A percentile compares a stretch with the other conserved stretches of the same genome.
Evolutionary conservation across 805 yeast genomes (phyloP).

Genomic region (Yarrowia bubula): DNA sequence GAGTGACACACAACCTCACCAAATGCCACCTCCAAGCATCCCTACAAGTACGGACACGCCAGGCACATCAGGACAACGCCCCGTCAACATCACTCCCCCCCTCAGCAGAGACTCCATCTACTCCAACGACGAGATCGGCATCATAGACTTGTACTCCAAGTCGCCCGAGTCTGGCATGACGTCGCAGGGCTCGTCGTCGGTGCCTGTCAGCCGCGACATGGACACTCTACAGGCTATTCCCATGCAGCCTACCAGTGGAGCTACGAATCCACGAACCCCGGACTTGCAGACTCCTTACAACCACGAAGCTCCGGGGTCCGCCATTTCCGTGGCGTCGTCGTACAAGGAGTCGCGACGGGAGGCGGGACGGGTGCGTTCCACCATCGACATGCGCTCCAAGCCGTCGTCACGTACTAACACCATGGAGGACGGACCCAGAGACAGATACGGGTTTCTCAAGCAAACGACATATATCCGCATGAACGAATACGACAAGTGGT

Average conservation of each 20-base stretch:
- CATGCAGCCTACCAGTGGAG: neutral
- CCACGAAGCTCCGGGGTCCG: conserved; percentile 20
- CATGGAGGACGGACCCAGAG: conserved; percentile 42
- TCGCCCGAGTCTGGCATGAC: conserved; percentile 23
- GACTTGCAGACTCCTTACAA: conserved; percentile 12
- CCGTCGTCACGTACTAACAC: conserved; percentile 18
- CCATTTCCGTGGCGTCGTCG: conserved; percentile 14
- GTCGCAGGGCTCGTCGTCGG: conserved; percentile 9
- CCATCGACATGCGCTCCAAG: conserved; percentile 21
- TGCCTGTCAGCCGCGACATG: neutral
- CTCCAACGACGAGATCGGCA: conserved; percentile 21
- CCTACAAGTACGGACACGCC: conserved; percentile 1
- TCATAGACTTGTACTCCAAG: conserved; percentile 15
- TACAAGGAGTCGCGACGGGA: conserved; percentile 21
- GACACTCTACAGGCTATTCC: conserved; percentile 11
- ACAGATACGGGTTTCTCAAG: conserved; percentile 86
- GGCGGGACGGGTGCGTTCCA: conserved; percentile 20
- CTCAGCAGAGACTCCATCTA: conserved; percentile 9
- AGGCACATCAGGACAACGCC: neutral
- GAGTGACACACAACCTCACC: no score
- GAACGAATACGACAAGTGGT: conserved; percentile 71
- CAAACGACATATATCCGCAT: conserved; percentile 52
- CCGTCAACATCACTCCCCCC: conserved; percentile 7
- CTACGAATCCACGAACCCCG: conserved; percentile 6
- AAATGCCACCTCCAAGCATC: neutral